phyloP scores from a whole-genome alignment of 805 yeast genomes.

The Kurtzmaniella fragi region DNA sequence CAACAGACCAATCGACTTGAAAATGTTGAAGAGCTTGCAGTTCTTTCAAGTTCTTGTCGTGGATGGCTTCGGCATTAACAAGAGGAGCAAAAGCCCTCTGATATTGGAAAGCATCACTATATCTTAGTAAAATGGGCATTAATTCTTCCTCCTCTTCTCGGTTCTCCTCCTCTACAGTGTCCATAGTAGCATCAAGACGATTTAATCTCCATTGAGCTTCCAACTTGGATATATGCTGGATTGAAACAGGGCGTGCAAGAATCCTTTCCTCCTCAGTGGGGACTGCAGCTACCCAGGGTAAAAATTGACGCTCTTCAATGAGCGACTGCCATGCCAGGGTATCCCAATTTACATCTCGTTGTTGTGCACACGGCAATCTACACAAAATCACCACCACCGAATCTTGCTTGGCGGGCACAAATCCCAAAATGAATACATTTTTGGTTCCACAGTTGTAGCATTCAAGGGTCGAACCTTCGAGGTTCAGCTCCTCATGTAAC shows the following conservation, averaged over 20 bases:
- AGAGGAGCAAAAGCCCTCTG: slow-evolving; percentile 83
- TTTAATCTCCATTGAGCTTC: slow-evolving; percentile 81
- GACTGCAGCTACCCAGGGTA: slow-evolving; percentile 74
- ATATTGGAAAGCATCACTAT: slow-evolving; percentile 78
- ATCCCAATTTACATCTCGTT: slow-evolving; percentile 78
- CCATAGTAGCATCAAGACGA: slow-evolving; percentile 58
- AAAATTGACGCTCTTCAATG: slow-evolving; percentile 70
- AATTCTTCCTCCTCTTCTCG: slow-evolving; percentile 50
- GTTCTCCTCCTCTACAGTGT: slow-evolving; percentile 52
- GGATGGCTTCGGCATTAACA: slow-evolving; percentile 75
- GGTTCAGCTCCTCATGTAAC: slow-evolving; percentile 72
- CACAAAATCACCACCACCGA: slow-evolving; percentile 84
- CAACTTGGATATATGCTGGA: slow-evolving; percentile 61
- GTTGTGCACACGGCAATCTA: slow-evolving; percentile 82
- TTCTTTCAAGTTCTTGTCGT: slow-evolving; percentile 69
- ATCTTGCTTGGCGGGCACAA: slow-evolving; percentile 81
- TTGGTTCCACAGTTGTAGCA: slow-evolving; percentile 86
- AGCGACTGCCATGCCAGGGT: slow-evolving; percentile 82
- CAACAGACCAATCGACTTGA: slow-evolving; percentile 67
- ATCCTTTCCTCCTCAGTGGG: slow-evolving; percentile 63
- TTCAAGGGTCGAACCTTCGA: slow-evolving; percentile 84
- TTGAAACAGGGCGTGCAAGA: slow-evolving; percentile 51
- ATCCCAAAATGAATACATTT: slow-evolving; percentile 78
- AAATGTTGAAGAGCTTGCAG: slow-evolving; percentile 72
- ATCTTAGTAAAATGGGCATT: slow-evolving; percentile 69